A percentile compares a stretch with the other conserved stretches of the same genome.
Evolutionary conservation across 345 rosid species (phyloP).

Genomic region (Jatropha curcas): DNA sequence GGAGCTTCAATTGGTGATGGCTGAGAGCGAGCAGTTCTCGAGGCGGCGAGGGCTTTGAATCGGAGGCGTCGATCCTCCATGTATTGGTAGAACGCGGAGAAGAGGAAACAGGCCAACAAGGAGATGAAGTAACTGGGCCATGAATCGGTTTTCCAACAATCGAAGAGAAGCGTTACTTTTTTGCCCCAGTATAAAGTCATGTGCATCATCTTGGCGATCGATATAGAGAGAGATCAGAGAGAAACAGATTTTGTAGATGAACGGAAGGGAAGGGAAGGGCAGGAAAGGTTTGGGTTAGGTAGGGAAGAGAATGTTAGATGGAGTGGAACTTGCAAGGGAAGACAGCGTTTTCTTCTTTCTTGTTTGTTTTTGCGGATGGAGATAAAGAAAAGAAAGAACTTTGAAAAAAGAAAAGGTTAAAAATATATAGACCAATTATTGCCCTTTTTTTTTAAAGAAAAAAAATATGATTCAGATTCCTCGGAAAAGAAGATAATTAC

Average conservation of each 20-base stretch:
- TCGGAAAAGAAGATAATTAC: too few relatives aligned
- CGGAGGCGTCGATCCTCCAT: conserved; percentile 35
- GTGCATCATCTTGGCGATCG: conserved; percentile 28
- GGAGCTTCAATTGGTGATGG: neutral
- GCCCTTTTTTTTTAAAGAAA: too few relatives aligned
- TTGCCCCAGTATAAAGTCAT: conserved; percentile 39
- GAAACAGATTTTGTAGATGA: neutral
- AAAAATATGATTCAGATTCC: too few relatives aligned
- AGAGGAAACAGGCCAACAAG: conserved; percentile 28
- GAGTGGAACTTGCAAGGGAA: neutral
- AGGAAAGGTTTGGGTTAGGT: neutral
- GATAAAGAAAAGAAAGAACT: too few relatives aligned
- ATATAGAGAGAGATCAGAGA: neutral
- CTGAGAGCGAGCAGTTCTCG: neutral
- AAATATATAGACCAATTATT: too few relatives aligned
- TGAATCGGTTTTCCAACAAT: conserved; percentile 31
- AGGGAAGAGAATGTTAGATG: neutral
- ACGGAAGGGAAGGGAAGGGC: neutral
- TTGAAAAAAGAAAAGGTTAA: too few relatives aligned
- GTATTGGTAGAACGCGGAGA: conserved; percentile 34
- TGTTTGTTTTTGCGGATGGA: neutral
- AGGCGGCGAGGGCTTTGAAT: conserved; percentile 18
- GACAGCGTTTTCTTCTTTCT: too few relatives aligned
- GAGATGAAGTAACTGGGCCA: conserved; percentile 25
- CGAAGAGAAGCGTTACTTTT: conserved; percentile 28